A percentile compares a stretch with the other conserved stretches of the same genome.
Evolutionary conservation across 106 monocot species (phyloP).

Genomic region (Acorus calamus): DNA sequence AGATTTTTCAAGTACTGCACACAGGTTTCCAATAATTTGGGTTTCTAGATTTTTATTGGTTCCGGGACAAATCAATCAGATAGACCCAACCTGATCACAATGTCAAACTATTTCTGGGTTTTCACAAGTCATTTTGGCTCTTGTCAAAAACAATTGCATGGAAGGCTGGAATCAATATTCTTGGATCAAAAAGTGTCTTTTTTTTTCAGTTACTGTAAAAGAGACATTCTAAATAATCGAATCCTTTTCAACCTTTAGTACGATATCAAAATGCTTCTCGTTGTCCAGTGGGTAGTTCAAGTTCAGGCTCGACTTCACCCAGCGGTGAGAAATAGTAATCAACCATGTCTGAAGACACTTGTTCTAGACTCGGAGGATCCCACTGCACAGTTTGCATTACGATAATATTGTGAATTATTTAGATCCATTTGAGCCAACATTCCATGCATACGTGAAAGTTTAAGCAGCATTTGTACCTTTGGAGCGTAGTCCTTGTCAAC

Average conservation of each 20-base stretch:
- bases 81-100: no score
- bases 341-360: conserved; percentile 80
- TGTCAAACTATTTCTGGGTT: no score
- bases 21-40: no score
- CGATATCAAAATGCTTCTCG: conserved; percentile 73
- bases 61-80: no score
- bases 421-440: not conserved
- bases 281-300: conserved; percentile 65
- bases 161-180: no score
- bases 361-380: conserved; percentile 71
- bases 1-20: no score
- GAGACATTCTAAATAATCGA: no score
- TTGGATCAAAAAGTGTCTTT: no score
- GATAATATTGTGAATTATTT: not conserved
- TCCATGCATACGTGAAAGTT: not conserved
- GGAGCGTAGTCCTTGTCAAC: conserved; percentile 72
- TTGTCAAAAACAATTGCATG: no score
- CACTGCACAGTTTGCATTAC: conserved; percentile 40
- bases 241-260: conserved; percentile 1
- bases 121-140: no score
- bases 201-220: no score
- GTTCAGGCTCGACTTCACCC: conserved; percentile 64
- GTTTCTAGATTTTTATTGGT: no score
- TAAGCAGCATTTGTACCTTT: conserved; percentile 42
- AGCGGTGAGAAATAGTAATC: conserved; percentile 66